Evolutionary conservation across 352 stramenopile genomes (phyloP).

Genomic region (Phytopythium delawarense): DNA sequence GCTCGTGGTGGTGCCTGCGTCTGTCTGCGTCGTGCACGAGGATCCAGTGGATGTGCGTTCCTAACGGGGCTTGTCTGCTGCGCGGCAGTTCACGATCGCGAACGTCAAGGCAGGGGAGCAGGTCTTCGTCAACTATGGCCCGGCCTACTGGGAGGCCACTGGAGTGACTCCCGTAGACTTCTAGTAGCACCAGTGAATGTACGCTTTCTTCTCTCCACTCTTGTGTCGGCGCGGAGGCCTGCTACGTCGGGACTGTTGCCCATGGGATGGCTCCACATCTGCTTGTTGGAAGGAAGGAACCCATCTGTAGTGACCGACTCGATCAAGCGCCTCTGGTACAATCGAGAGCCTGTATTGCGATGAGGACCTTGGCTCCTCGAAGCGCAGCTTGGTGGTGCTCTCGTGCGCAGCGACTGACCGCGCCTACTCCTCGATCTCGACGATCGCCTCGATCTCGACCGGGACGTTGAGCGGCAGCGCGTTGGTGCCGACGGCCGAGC

Average conservation of each 20-base stretch:
- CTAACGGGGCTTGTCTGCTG: slow-evolving; percentile 1
- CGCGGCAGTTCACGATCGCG: slow-evolving; percentile 47
- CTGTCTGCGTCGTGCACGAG: not conserved
- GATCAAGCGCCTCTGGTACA: not conserved
- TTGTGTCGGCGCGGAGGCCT: not conserved
- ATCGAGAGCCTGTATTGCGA: not conserved
- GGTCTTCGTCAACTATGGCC: slow-evolving; percentile 75
- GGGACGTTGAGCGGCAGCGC: slow-evolving; percentile 95
- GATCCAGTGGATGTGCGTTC: not conserved
- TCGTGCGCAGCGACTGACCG: not conserved
- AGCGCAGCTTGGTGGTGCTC: not conserved
- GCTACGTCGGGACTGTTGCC: no score
- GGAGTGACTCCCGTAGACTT: slow-evolving; percentile 45
- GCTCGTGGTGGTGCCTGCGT: not conserved
- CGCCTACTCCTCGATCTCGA: slow-evolving; percentile 89
- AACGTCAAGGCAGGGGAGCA: slow-evolving; percentile 44
- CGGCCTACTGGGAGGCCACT: slow-evolving; percentile 66
- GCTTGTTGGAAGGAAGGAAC: no score
- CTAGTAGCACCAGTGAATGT: not conserved
- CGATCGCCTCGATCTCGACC: slow-evolving; percentile 96
- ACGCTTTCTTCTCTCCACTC: not conserved
- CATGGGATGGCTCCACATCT: no score
- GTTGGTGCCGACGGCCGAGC: slow-evolving; percentile 96
- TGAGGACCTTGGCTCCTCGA: not conserved
- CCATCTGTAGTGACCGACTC: not conserved